Evolutionary conservation across 352 stramenopile genomes (phyloP).

Genomic region (Nothophytophthora sp.): DNA sequence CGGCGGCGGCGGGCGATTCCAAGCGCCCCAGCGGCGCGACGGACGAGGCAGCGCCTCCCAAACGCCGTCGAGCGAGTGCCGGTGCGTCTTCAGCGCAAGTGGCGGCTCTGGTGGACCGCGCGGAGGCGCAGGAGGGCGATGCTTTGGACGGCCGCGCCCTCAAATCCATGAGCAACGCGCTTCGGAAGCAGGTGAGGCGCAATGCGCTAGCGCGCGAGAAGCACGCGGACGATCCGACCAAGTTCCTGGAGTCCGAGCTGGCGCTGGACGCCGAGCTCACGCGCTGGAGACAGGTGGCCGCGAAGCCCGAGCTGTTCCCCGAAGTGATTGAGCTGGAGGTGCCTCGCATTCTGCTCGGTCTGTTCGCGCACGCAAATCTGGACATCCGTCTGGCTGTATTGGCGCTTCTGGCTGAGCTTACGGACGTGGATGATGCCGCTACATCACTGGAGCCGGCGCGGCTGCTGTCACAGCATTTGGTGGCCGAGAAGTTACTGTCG

Average conservation of each 20-base stretch:
- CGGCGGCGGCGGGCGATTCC: constrained; percentile 17
- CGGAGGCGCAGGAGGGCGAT: constrained; percentile 45
- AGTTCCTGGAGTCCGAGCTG: constrained; percentile 88
- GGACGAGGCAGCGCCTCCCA: neutral
- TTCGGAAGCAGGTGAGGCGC: constrained; percentile 73
- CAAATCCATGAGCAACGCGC: constrained; percentile 63
- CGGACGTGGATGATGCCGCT: constrained; percentile 61
- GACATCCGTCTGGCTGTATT: constrained; percentile 67
- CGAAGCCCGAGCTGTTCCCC: constrained; percentile 55
- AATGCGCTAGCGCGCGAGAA: constrained; percentile 86
- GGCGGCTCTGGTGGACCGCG: constrained; percentile 42
- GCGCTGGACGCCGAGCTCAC: constrained; percentile 55
- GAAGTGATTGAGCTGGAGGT: constrained; percentile 64
- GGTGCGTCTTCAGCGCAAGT: constrained; percentile 29
- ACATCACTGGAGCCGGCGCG: constrained; percentile 40
- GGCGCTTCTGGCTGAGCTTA: constrained; percentile 68
- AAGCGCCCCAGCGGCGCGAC: constrained; percentile 23
- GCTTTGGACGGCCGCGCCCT: constrained; percentile 69
- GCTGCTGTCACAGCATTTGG: constrained; percentile 49
- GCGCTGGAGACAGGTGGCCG: constrained; percentile 59
- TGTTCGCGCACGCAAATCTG: constrained; percentile 84
- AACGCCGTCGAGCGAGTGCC: constrained; percentile 20
- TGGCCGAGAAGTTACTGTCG: constrained; percentile 61
- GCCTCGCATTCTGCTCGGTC: constrained; percentile 66
- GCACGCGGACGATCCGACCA: constrained; percentile 67